Conservation (phyloP, 306 rosid genomes). For the Cicer pinnatifidum region DNA sequence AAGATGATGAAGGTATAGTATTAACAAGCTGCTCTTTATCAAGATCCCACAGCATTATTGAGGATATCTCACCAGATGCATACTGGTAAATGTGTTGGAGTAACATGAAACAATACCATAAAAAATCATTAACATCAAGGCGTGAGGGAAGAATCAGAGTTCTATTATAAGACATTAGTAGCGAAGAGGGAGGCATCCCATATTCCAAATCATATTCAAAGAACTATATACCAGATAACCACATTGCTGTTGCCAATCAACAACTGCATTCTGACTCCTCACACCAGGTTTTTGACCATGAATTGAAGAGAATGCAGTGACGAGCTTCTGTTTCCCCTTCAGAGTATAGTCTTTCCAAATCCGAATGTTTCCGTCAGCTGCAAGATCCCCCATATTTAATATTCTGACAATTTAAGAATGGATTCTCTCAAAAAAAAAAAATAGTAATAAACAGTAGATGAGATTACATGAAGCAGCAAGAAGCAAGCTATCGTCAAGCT, state of each 20-base stretch:
- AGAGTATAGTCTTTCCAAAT: constrained; percentile 88
- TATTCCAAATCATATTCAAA: constrained; percentile 36
- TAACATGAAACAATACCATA: constrained; percentile 36
- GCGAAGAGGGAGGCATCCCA: constrained; percentile 16
- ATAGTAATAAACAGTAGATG: constrained; percentile 38
- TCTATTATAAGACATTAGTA: neutral
- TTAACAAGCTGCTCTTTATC: constrained; percentile 85
- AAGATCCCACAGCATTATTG: constrained; percentile 88
- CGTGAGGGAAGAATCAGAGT: constrained; percentile 6
- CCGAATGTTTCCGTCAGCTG: constrained; percentile 91
- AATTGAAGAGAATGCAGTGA: constrained; percentile 92
- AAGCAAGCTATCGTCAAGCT: constrained; percentile 95
- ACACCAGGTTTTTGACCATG: constrained; percentile 89
- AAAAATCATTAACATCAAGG: constrained; percentile 26
- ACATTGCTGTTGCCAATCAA: constrained; percentile 98
- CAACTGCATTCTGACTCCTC: constrained; percentile 83
- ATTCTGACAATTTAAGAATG: constrained; percentile 3
- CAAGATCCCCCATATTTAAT: constrained; percentile 41
- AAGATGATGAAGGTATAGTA: constrained; percentile 76
- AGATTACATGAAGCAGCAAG: constrained; percentile 93
- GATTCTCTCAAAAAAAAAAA: neutral
- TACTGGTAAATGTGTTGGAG: constrained; percentile 61
- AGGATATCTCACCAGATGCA: constrained; percentile 84
- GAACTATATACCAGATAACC: constrained; percentile 81
- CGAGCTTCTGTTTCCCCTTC: constrained; percentile 87